These are phyloP conservation scores for Papilionanthe hybrid DNA, from an alignment of 116 monocot species.

Conservation along the genomic window DNA sequence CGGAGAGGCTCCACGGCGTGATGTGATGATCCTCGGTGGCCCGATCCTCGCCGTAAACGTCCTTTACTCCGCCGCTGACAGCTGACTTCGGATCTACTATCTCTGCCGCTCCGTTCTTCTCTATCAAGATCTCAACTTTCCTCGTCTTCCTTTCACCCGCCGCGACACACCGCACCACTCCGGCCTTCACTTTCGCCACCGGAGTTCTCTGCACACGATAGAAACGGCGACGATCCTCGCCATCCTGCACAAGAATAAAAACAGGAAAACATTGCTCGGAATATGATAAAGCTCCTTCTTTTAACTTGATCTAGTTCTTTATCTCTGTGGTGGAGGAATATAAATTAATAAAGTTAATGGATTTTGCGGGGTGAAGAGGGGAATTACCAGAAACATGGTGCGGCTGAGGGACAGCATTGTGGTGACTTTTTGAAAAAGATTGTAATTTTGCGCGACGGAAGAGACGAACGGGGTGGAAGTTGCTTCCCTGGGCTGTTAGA, in stretches of 20 bases:
- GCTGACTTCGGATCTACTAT: conserved; percentile 28
- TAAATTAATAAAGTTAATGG: not conserved
- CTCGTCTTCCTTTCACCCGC: conserved; percentile 13
- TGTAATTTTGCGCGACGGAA: not conserved
- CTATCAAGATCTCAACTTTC: conserved; percentile 20
- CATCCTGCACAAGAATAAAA: not conserved
- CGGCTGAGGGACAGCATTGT: conserved; percentile 25
- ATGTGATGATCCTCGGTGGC: conserved; percentile 66
- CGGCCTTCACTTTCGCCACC: conserved; percentile 14
- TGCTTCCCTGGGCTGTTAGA: not conserved
- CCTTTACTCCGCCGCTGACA: conserved; percentile 53
- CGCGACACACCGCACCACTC: conserved; percentile 11
- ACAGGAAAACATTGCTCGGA: too few relatives aligned
- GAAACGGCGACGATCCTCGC: not conserved
- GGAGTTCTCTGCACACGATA: conserved; percentile 7
- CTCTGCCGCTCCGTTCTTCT: conserved; percentile 17
- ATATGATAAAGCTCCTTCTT: too few relatives aligned
- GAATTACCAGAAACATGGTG: conserved; percentile 16
- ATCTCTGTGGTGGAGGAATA: not conserved
- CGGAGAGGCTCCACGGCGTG: conserved; percentile 51
- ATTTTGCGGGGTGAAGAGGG: not conserved
- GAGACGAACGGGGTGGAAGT: not conserved
- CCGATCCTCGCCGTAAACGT: conserved; percentile 64
- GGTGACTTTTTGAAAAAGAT: conserved; percentile 5
- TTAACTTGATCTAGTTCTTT: too few relatives aligned